These are phyloP conservation scores for Pseudogymnoascus sp. DNA, from an alignment of 2,329 filamentous ascomycete genomes.

Conservation along the genomic window DNA sequence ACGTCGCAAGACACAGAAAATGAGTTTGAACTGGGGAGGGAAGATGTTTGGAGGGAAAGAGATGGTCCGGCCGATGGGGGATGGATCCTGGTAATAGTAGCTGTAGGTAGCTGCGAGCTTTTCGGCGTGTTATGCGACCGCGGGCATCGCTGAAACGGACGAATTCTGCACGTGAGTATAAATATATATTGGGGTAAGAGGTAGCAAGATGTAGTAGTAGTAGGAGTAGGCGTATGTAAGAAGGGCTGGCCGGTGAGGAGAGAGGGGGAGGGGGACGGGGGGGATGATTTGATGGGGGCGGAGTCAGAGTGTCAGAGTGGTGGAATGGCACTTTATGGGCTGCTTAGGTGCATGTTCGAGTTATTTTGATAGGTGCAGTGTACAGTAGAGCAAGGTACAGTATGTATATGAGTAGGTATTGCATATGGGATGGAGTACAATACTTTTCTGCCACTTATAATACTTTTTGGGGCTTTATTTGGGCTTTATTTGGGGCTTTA, in stretches of 20 bases:
- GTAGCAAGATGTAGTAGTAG: neutral
- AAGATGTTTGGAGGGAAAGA: neutral
- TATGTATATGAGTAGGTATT: too few relatives aligned
- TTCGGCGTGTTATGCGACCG: neutral
- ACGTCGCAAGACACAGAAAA: neutral
- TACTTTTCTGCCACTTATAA: too few relatives aligned
- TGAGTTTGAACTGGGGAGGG: neutral
- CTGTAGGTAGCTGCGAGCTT: slow-evolving; percentile 2
- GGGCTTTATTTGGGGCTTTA: too few relatives aligned
- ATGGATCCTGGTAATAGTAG: neutral
- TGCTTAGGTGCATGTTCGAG: too few relatives aligned
- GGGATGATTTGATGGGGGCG: neutral
- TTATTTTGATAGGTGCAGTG: too few relatives aligned
- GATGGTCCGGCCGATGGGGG: neutral
- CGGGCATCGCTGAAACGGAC: slow-evolving; percentile 1
- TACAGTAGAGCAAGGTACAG: too few relatives aligned
- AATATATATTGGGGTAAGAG: neutral
- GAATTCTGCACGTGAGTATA: slow-evolving; percentile 3
- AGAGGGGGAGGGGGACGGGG: too few relatives aligned
- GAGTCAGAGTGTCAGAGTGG: too few relatives aligned
- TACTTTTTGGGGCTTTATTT: too few relatives aligned
- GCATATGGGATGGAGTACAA: too few relatives aligned
- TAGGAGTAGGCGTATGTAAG: too few relatives aligned
- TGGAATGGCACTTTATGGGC: too few relatives aligned
- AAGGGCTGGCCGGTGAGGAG: neutral